Evolutionary conservation across 2,329 filamentous ascomycete genomes (phyloP), one percentile per base, ranked within the genome.

Genomic region (Aureobasidium sp.): DNA sequence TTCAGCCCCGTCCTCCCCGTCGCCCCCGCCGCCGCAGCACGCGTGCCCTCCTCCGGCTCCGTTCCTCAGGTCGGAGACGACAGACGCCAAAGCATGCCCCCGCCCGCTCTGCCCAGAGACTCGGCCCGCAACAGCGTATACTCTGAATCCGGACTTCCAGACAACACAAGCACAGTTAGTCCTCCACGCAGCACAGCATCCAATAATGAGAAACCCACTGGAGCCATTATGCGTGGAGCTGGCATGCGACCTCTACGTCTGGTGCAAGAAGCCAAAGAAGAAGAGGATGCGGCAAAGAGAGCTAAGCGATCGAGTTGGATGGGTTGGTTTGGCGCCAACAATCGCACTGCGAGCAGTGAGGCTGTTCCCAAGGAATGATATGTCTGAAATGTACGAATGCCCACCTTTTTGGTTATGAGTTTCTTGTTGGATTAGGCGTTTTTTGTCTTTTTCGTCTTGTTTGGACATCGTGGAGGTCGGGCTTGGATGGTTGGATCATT

Each of bases 181-280:
- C 83, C 83, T 9, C 82, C 83, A 3, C 81, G 82, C 61, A 87
- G 89, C 76, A 84, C 74, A 11, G 72, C 75, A 10, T 74, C 69
- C 61, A 69, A 66, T 32, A 67, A 66, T 44, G 73, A 73, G 32
- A 66, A 66, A 16, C 68, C 68, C 32, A 67, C 69, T 3, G 74
- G 74, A 15, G 71, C 72, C n/a, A 71, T 77, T 21, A 80, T 81
- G 76, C 76, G 77, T 30, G 79, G 79, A 44, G 78, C 86, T 69
- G 94, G 94, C 75, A 86, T 95, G 63, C 83, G 92, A 39, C 93
- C 93, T 7, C 78, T 99, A 66, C 83, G 93, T 16, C 81, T 99
- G 32, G 91, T 97, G 50, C 89, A 94, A 75, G 90, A 96, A 76
- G 87, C 68, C 15, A 67, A 67, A n/a, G 73, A 73, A 10, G 70